A percentile compares a stretch with the other conserved stretches of the same genome.
Evolutionary conservation across 306 rosid species (phyloP).

Genomic region (Glycine latifolia): DNA sequence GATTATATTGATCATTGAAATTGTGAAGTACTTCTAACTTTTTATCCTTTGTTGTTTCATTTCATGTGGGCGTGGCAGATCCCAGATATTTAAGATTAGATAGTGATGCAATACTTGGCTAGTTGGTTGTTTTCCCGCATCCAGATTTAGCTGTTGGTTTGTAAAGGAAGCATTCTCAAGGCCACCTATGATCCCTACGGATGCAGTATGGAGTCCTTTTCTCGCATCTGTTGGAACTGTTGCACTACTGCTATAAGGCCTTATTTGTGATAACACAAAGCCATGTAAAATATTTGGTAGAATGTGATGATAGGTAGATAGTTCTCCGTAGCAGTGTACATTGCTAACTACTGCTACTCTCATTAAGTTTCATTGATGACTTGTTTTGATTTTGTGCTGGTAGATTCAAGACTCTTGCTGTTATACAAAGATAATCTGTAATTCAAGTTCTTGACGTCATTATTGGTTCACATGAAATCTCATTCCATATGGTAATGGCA

Average conservation of each 20-base stretch:
- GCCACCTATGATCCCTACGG: conserved; percentile 43
- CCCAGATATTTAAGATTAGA: conserved; percentile 47
- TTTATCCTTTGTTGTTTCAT: conserved; percentile 26
- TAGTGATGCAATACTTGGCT: conserved; percentile 33
- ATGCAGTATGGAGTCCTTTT: conserved; percentile 44
- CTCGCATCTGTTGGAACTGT: conserved; percentile 34
- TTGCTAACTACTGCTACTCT: conserved; percentile 65
- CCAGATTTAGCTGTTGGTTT: conserved; percentile 40
- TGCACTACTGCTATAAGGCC: conserved; percentile 31
- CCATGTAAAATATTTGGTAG: conserved; percentile 74
- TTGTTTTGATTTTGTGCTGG: conserved; percentile 56
- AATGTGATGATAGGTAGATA: conserved; percentile 59
- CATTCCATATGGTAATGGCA: conserved; percentile 38
- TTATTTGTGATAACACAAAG: conserved; percentile 39
- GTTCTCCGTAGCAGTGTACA: conserved; percentile 70
- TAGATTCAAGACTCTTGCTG: conserved; percentile 70
- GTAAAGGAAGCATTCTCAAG: conserved; percentile 40
- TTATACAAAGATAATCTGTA: conserved; percentile 56
- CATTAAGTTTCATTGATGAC: conserved; percentile 53
- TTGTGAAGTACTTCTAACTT: conserved; percentile 18
- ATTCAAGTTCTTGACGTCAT: conserved; percentile 55
- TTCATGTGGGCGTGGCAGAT: conserved; percentile 40
- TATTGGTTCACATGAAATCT: conserved; percentile 48
- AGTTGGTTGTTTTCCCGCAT: conserved; percentile 38
- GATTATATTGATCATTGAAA: not conserved